These are phyloP conservation scores for Myriosclerotinia curreyana DNA, from an alignment of 2,329 filamentous ascomycete species.

Conservation along the genomic window DNA sequence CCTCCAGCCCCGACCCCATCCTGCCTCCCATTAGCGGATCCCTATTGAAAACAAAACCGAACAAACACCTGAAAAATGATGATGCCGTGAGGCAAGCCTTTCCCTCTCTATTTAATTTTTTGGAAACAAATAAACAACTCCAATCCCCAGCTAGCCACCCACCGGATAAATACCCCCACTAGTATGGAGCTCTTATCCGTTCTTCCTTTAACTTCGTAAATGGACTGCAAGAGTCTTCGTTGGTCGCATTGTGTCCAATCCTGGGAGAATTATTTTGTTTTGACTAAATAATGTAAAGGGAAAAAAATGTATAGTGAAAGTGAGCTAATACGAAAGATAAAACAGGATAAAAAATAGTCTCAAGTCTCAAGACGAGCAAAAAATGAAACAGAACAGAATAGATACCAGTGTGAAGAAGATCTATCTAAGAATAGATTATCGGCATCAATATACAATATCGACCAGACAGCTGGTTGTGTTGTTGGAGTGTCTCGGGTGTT, in stretches of 20 bases:
- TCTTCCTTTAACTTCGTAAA: not conserved
- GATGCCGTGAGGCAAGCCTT: conserved; percentile 20
- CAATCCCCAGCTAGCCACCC: conserved; percentile 5
- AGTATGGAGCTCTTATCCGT: not conserved
- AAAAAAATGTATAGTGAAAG: not conserved
- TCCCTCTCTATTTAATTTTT: conserved; percentile 11
- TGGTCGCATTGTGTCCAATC: not conserved
- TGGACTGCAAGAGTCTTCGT: not conserved
- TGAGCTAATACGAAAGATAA: not conserved
- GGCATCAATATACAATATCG: conserved; percentile 5
- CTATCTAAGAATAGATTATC: not conserved
- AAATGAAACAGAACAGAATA: not conserved
- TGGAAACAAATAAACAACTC: conserved; percentile 13
- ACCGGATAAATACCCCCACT: not conserved
- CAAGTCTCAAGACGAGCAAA: no score
- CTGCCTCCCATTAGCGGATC: not conserved
- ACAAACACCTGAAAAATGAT: conserved; percentile 11
- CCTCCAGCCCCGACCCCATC: not conserved
- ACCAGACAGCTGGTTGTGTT: not conserved
- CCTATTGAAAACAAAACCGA: conserved; percentile 2
- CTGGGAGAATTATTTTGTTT: not conserved
- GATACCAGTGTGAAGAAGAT: not conserved
- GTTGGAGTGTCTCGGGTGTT: not conserved
- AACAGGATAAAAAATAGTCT: not conserved
- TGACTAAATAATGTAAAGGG: not conserved